A percentile compares a stretch with the other conserved stretches of the same genome.
phyloP scores from a whole-genome alignment of 2,329 filamentous ascomycete genomes.

The Zasmidium cellare region DNA sequence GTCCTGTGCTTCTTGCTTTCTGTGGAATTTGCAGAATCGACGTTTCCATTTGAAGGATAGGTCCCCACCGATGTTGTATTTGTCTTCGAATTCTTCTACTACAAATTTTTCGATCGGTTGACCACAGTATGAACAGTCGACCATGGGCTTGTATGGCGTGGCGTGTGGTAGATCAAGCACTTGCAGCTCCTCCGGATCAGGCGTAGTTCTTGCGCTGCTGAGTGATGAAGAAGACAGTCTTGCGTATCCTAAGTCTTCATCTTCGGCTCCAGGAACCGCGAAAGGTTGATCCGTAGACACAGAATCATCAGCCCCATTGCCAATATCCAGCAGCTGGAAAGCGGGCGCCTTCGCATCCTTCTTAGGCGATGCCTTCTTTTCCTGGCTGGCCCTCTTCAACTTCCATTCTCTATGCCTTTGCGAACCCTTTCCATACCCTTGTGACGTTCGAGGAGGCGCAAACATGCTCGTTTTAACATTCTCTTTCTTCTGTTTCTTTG shows the following conservation, averaged over 20 bases:
- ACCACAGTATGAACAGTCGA: slow-evolving; percentile 29
- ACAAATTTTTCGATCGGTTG: slow-evolving; percentile 21
- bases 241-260: background rate
- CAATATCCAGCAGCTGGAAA: background rate
- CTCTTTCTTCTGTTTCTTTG: background rate
- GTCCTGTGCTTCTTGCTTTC: slow-evolving; percentile 25
- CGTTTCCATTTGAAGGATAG: slow-evolving; percentile 34
- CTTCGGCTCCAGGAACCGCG: background rate
- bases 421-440: background rate
- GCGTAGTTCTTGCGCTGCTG: background rate
- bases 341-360: background rate
- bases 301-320: background rate
- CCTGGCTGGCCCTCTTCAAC: background rate
- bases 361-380: background rate
- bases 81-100: slow-evolving; percentile 33
- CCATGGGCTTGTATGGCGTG: background rate
- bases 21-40: slow-evolving; percentile 36
- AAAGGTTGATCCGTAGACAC: background rate
- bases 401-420: background rate
- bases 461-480: background rate
- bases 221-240: background rate
- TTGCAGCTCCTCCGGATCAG: slow-evolving; percentile 15
- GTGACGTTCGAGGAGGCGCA: background rate
- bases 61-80: slow-evolving; percentile 18
- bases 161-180: slow-evolving; percentile 9